phyloP scores from a whole-genome alignment of 2,329 filamentous ascomycete species.

The Ciborinia camelliae region DNA sequence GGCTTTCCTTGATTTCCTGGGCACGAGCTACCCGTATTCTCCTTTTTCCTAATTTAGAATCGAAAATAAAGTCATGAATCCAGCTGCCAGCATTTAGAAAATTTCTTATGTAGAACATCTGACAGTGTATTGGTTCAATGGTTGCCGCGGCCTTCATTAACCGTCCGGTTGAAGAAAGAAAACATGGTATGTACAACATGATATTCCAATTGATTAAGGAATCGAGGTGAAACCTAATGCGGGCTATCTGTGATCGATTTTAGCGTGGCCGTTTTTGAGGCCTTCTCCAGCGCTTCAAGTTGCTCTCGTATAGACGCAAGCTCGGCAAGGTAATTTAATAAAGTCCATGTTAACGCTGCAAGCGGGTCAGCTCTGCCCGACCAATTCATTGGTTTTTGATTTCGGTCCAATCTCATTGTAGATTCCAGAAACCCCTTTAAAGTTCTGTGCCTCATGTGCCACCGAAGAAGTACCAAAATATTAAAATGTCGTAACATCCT shows the following conservation, averaged over 20 bases:
- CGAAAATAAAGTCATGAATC: background rate
- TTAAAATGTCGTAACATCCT: background rate
- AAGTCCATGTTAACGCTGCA: slow-evolving; percentile 18
- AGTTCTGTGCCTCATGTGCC: slow-evolving; percentile 13
- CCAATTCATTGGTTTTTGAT: slow-evolving; percentile 2
- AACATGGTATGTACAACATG: slow-evolving; percentile 1
- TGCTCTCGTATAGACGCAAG: slow-evolving; percentile 20
- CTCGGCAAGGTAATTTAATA: slow-evolving; percentile 12
- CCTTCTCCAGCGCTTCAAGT: slow-evolving; percentile 20
- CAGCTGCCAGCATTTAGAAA: background rate
- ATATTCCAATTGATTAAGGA: slow-evolving; percentile 11
- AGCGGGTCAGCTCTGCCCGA: slow-evolving; percentile 12
- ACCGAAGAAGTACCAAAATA: background rate
- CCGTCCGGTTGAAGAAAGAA: slow-evolving; percentile 4
- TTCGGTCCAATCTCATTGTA: slow-evolving; percentile 3
- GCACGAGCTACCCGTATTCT: background rate
- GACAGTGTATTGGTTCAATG: background rate
- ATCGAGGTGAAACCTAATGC: slow-evolving; percentile 14
- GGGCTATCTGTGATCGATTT: slow-evolving; percentile 9
- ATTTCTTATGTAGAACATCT: background rate
- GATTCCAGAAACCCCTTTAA: slow-evolving; percentile 9
- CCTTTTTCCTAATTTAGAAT: background rate
- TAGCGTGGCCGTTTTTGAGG: slow-evolving; percentile 13
- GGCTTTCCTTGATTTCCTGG: background rate
- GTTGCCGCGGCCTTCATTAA: background rate